These are phyloP conservation scores for Thielaviopsis ethacetica DNA, from an alignment of 2,329 filamentous ascomycete genomes.

Conservation along the genomic window DNA sequence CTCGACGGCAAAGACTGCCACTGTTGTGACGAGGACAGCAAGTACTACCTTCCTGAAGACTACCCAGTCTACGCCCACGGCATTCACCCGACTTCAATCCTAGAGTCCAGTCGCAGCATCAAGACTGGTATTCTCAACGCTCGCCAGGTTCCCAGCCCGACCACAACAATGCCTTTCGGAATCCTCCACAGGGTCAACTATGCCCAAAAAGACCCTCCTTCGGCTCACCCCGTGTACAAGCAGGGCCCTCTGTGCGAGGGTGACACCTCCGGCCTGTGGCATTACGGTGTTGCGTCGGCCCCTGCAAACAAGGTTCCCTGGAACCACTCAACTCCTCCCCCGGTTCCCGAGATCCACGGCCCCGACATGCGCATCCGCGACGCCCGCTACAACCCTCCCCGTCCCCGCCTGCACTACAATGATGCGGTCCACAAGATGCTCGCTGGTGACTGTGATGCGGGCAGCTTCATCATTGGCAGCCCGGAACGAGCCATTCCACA, in stretches of 20 bases:
- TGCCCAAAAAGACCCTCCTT: not conserved
- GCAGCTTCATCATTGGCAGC: constrained; percentile 8
- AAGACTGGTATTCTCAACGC: not conserved
- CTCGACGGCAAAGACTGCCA: not conserved
- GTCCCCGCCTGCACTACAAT: constrained; percentile 5
- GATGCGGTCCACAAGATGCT: constrained; percentile 6
- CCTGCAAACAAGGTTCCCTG: not conserved
- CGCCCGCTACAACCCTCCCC: not conserved
- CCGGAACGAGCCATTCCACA: constrained; percentile 2
- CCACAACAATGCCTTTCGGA: constrained; percentile 2
- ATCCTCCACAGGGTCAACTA: not conserved
- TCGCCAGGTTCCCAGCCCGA: not conserved
- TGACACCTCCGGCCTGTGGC: not conserved
- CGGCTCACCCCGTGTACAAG: constrained; percentile 1
- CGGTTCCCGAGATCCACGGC: not conserved
- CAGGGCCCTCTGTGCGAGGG: not conserved
- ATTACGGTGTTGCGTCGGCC: constrained; percentile 3
- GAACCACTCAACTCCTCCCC: not conserved
- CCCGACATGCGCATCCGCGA: not conserved
- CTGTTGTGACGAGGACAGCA: not conserved
- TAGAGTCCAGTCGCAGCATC: not conserved
- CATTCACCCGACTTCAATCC: not conserved
- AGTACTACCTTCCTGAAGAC: not conserved
- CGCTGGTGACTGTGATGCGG: constrained; percentile 8
- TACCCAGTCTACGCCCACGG: not conserved